Evolutionary conservation across 1,284 basidiomycete genomes (phyloP), one percentile per base, ranked within the genome.

Genomic region (Takashimella tepidaria): DNA sequence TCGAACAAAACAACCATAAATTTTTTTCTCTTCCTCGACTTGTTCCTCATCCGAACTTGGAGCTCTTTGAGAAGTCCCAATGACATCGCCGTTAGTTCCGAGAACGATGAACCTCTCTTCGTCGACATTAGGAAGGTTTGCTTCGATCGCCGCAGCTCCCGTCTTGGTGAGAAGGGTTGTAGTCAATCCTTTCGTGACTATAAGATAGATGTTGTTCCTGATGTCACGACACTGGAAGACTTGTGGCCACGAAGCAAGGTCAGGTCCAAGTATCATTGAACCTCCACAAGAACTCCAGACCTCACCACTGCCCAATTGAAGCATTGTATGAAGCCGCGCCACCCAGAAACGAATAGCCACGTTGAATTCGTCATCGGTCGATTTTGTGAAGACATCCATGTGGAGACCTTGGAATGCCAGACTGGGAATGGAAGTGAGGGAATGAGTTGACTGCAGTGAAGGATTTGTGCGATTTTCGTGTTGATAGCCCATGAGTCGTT

Each of bases 341-440:
- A 68, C 49, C 58, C 64, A 70, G 52, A 66, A 72, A 4, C 69
- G 59, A 16, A 67, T 4, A 6, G 63, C 61, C 4, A 63, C 58
- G 4, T 26, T n/a, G 43, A 69, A 65, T 0, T 40, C 57, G 2
- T 57, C 56, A n/a, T 47, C 19, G 10, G 41, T 27, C 5, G n/a
- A 16, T 6, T 40, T 26, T 24, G 59, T 16, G 31, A 37, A 68
- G 2, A 65, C 41, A 1, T 31, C n/a, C 2, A 51, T 50, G 26
- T 56, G 53, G 23, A 68, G 31, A 19, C 62, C 63, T 22, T 47
- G 48, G 44, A 64, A 70, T 5, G 55, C 55, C 11, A 65, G 54
- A 4, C 31, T 3, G 22, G 20, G 20, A 26, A 37, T 37, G 31
- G 31, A 8, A 37, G 31, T 8, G 31, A 37, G 31, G 8, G 31